These are phyloP conservation scores for Letharia columbiana DNA, from an alignment of 495 filamentous ascomycete genomes.

Conservation along the genomic window DNA sequence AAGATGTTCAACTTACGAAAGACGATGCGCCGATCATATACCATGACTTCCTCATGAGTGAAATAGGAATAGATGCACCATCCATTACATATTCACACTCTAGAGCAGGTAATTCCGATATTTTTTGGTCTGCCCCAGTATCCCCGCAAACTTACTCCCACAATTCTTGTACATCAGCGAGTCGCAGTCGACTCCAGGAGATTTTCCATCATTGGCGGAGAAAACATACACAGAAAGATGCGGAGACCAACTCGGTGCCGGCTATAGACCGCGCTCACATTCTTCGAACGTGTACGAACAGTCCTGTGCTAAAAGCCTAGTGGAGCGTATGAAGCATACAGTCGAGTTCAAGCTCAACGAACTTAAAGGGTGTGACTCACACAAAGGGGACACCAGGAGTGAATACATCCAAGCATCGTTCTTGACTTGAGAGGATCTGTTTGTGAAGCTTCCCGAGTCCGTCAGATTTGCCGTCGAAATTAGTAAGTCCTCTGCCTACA, in stretches of 20 bases:
- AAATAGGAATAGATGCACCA: conserved; percentile 29
- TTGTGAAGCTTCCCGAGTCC: not conserved
- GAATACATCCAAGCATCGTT: conserved; percentile 16
- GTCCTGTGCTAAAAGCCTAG: conserved; percentile 17
- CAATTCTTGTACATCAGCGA: not conserved
- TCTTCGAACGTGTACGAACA: conserved; percentile 18
- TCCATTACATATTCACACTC: conserved; percentile 28
- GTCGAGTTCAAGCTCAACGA: conserved; percentile 33
- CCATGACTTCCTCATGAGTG: conserved; percentile 34
- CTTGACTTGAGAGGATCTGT: not conserved
- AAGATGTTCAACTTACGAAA: conserved; percentile 34
- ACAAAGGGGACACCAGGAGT: conserved; percentile 35
- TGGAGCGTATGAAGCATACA: conserved; percentile 34
- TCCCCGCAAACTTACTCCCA: not conserved
- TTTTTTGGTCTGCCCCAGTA: not conserved
- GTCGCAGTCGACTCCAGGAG: not conserved
- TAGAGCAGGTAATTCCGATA: conserved; percentile 31
- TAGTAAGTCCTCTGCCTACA: not conserved
- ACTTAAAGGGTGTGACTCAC: conserved; percentile 16
- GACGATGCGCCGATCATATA: conserved; percentile 33
- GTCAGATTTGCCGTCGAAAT: not conserved
- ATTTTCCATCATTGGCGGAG: not conserved
- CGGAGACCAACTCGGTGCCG: not conserved
- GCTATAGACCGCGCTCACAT: not conserved
- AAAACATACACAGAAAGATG: not conserved